A percentile compares a stretch with the other conserved stretches of the same genome.
Evolutionary conservation across 1,284 basidiomycete species (phyloP).

Genomic region (Neolentinus lepideus): DNA sequence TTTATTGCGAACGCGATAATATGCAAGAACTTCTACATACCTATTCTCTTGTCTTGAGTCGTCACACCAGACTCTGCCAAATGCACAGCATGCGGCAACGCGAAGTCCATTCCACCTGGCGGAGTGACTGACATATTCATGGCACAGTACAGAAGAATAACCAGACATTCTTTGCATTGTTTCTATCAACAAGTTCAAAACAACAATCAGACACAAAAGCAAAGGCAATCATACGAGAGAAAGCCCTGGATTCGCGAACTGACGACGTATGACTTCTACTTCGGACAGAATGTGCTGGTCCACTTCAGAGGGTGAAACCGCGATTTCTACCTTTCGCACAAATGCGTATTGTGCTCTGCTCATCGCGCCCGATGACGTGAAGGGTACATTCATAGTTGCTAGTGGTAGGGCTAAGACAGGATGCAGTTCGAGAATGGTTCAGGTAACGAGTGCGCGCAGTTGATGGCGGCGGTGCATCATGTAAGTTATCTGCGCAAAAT

Average conservation of each 20-base stretch:
- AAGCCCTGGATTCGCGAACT: constrained; percentile 38
- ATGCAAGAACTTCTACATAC: constrained; percentile 26
- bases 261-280: constrained; percentile 45
- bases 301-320: constrained; percentile 42
- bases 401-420: neutral
- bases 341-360: constrained; percentile 66
- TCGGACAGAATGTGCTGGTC: constrained; percentile 53
- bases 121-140: constrained; percentile 38
- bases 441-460: too few species aligned
- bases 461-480: too few species aligned
- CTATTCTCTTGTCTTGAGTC: constrained; percentile 61
- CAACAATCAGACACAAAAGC: neutral
- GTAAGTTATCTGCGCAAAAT: too few species aligned
- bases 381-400: constrained; percentile 29
- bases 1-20: constrained; percentile 2
- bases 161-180: constrained; percentile 51
- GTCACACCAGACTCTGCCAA: constrained; percentile 59
- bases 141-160: constrained; percentile 63
- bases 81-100: constrained; percentile 63
- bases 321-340: constrained; percentile 61
- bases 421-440: neutral
- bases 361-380: constrained; percentile 66
- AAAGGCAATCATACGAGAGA: constrained; percentile 38
- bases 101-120: constrained; percentile 48
- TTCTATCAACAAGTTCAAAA: constrained; percentile 28